phyloP scores from a whole-genome alignment of 2,329 filamentous ascomycete genomes.

The Gliomastix tumulicola region DNA sequence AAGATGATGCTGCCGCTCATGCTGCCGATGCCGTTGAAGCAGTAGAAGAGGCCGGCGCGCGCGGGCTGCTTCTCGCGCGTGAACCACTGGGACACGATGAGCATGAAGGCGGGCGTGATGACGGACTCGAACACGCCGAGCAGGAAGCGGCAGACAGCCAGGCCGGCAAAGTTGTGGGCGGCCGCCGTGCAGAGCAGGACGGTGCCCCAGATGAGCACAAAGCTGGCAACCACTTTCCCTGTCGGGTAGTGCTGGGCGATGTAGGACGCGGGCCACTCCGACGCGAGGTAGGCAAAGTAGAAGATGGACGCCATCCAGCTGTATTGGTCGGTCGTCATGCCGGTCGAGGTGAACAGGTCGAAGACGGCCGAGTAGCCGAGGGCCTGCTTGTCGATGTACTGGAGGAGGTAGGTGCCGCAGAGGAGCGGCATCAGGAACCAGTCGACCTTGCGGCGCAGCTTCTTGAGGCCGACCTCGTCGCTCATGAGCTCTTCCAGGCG shows the following conservation, averaged over 20 bases:
- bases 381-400: conserved; percentile 47
- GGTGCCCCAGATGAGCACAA: conserved; percentile 18
- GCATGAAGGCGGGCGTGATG: conserved; percentile 37
- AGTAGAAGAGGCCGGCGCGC: conserved; percentile 23
- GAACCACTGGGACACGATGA: conserved; percentile 30
- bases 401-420: conserved; percentile 35
- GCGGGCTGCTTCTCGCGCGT: conserved; percentile 31
- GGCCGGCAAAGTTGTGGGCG: conserved; percentile 26
- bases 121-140: conserved; percentile 35
- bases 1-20: conserved; percentile 33
- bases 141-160: conserved; percentile 31
- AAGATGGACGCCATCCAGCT: conserved; percentile 13
- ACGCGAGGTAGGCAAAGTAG: conserved; percentile 11
- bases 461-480: conserved; percentile 23
- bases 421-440: conserved; percentile 39
- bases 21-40: conserved; percentile 13
- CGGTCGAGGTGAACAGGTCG: conserved; percentile 12
- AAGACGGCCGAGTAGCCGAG: conserved; percentile 39
- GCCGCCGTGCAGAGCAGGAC: conserved; percentile 32
- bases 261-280: conserved; percentile 12
- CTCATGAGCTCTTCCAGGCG: conserved; percentile 33
- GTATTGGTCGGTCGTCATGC: conserved; percentile 17
- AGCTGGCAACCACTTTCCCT: conserved; percentile 17
- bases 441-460: conserved; percentile 36
- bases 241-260: conserved; percentile 19